Evolutionary conservation across 2,329 filamentous ascomycete genomes (phyloP).

Genomic region (Aspergillus sp.): DNA sequence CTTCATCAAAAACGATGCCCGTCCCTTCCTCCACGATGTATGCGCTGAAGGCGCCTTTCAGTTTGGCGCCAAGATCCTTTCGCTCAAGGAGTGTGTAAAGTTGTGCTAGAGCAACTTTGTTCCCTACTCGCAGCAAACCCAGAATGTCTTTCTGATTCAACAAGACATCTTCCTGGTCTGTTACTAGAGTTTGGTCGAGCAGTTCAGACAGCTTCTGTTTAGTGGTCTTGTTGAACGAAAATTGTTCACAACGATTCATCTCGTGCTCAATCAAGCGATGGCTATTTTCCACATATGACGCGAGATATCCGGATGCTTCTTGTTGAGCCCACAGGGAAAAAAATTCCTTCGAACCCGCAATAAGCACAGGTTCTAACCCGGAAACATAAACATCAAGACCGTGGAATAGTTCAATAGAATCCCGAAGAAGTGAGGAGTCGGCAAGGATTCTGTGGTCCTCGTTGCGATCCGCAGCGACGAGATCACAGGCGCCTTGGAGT

Average conservation of each 20-base stretch:
- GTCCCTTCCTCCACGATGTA: slow-evolving; percentile 78
- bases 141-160: slow-evolving; percentile 67
- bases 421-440: slow-evolving; percentile 66
- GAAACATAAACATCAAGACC: slow-evolving; percentile 78
- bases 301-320: slow-evolving; percentile 63
- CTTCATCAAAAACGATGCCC: slow-evolving; percentile 75
- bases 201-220: slow-evolving; percentile 71
- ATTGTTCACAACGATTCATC: slow-evolving; percentile 72
- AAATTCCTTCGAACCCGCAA: slow-evolving; percentile 66
- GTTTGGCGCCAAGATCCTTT: slow-evolving; percentile 65
- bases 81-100: slow-evolving; percentile 77
- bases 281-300: slow-evolving; percentile 72
- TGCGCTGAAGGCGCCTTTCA: slow-evolving; percentile 71
- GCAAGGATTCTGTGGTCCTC: slow-evolving; percentile 53
- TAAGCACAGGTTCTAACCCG: slow-evolving; percentile 74
- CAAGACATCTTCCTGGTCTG: slow-evolving; percentile 64
- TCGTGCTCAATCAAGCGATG: slow-evolving; percentile 70
- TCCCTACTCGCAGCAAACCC: slow-evolving; percentile 69
- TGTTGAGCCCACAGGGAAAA: slow-evolving; percentile 69
- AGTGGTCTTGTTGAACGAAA: slow-evolving; percentile 79
- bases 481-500: slow-evolving; percentile 70
- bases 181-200: slow-evolving; percentile 71
- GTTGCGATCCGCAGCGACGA: slow-evolving; percentile 71
- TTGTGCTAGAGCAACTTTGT: slow-evolving; percentile 68
- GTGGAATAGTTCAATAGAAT: slow-evolving; percentile 78